A percentile compares a stretch with the other conserved stretches of the same genome.
These are phyloP conservation scores for Ophiostoma ulmi DNA, from an alignment of 2,329 filamentous ascomycete species.

Conservation along the genomic window DNA sequence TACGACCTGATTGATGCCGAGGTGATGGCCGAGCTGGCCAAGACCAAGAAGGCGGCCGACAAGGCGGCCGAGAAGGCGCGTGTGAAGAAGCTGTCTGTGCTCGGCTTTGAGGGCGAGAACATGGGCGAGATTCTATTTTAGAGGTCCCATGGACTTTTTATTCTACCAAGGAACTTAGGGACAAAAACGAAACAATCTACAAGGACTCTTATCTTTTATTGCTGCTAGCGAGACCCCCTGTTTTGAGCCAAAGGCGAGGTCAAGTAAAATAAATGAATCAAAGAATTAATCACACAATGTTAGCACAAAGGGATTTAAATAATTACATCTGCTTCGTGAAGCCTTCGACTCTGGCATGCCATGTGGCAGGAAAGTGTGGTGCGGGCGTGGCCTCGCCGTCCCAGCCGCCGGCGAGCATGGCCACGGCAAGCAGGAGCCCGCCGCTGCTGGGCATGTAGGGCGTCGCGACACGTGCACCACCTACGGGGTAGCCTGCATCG, in stretches of 20 bases:
- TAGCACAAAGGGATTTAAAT: neutral
- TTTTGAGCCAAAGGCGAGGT: conserved; percentile 19
- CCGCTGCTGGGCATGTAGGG: neutral
- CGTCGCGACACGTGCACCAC: neutral
- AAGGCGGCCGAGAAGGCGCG: conserved; percentile 69
- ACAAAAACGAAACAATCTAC: neutral
- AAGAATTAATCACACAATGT: neutral
- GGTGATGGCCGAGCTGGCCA: conserved; percentile 62
- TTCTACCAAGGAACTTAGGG: neutral
- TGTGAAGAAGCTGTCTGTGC: conserved; percentile 63
- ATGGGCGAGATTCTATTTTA: conserved; percentile 67
- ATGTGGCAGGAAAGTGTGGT: neutral
- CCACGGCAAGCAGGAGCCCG: neutral
- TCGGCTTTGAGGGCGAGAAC: conserved; percentile 87
- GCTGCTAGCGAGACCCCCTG: conserved; percentile 11
- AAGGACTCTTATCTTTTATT: neutral
- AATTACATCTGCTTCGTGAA: neutral
- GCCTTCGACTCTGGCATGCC: neutral
- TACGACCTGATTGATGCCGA: conserved; percentile 50
- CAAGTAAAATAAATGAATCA: neutral
- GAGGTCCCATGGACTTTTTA: neutral
- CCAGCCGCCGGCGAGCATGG: neutral
- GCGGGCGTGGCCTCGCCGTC: neutral
- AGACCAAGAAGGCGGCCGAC: conserved; percentile 63
- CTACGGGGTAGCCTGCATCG: neutral